Base-by-base conservation (phyloP, 2,329 filamentous ascomycete species). In the Colletotrichum echinochloae region DNA sequence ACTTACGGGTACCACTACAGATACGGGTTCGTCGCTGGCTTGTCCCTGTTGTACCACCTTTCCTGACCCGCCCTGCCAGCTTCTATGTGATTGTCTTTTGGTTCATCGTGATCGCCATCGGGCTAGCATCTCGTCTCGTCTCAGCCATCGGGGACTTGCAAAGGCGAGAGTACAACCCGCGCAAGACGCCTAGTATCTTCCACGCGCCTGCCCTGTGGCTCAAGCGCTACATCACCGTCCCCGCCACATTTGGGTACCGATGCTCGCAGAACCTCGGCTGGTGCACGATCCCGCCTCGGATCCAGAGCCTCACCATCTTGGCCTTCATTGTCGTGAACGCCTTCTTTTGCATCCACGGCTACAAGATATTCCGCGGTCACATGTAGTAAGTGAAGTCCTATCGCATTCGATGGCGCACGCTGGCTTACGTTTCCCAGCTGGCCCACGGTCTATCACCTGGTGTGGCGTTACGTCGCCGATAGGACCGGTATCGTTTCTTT, bases 401-500 rank as follows among this genome's bases (percentile, higher is more conserved):
- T 46, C 39, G n/a, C 6, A 23, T 8, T 12, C 5, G n/a, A 8
- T 3, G 46, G 33, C 20, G 18, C 6, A 11, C 18, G 9, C 1
- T 14, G 11, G 18, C 35, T 57, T 16, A 60, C 59, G 20, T 35
- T 14, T 1, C 12, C 1, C 14, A 84, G 82, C 72, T 85, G 80
- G 60, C 76, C 79, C 0, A 72, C 75, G 0, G 65, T 74, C 0
- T 75, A 75, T 2, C 77, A 75, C 6, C 83, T 85, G 66, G 55
- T 79, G 0, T 80, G 82, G 49, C 87, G 89, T 1, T 91, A 90
- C 65, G 81, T 89, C 0, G 87, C 88, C 0, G 89, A 92, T 71
- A 85, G 91, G 12, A 90, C 89, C 0, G 90, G 90, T 0, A 86
- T 90, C 39, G 83, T 93, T 30, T 87, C 89, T 0, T 88, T 90